Percentiles rank a stretch among this genome's conserved stretches.
Conservation (phyloP, 345 rosid species). For the Anacardium occidentale region DNA sequence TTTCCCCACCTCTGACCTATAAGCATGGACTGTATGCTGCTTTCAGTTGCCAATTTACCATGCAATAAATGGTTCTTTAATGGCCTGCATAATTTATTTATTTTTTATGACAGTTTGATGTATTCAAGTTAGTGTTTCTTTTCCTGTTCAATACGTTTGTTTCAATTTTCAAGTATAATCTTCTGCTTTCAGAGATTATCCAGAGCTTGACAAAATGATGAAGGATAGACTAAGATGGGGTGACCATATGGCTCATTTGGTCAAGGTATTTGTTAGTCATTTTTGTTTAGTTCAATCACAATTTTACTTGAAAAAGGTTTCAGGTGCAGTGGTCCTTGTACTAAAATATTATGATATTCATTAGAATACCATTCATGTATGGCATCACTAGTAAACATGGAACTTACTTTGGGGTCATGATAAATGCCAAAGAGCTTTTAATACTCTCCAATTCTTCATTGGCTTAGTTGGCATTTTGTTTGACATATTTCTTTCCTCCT, state of each 20-base stretch:
- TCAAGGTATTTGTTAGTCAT: slow-evolving; percentile 52
- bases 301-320: not conserved
- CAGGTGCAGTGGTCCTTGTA: too few species aligned
- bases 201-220: slow-evolving; percentile 77
- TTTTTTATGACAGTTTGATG: too few species aligned
- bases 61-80: too few species aligned
- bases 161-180: slow-evolving; percentile 16
- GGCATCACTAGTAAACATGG: not conserved
- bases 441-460: not conserved
- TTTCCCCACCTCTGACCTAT: not conserved
- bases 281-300: too few species aligned
- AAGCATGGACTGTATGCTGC: too few species aligned
- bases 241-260: slow-evolving; percentile 96
- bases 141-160: not conserved
- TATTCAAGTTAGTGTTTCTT: too few species aligned
- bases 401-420: slow-evolving; percentile 1
- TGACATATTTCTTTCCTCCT: slow-evolving; percentile 10
- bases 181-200: slow-evolving; percentile 68
- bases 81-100: too few species aligned
- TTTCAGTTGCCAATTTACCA: too few species aligned
- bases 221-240: slow-evolving; percentile 83
- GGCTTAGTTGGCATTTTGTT: slow-evolving; percentile 3
- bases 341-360: too few species aligned
- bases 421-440: not conserved
- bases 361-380: too few species aligned